Evolutionary conservation across 805 yeast genomes (phyloP), one percentile per base, ranked within the genome.

Genomic region (Metschnikowia vanudenii): DNA sequence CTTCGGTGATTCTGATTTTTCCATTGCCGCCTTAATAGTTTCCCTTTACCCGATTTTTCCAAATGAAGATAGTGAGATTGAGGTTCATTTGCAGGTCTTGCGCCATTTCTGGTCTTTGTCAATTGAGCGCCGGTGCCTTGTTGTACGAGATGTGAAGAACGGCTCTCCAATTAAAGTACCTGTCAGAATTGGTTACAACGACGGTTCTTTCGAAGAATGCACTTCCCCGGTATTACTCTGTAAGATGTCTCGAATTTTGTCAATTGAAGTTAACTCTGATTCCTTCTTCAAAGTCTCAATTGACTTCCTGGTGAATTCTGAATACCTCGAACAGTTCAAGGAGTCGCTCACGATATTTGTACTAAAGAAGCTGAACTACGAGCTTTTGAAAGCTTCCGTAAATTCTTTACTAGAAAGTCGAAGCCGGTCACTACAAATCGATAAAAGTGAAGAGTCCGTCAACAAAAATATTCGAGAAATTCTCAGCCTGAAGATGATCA

Each of bases 101-200:
- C 74, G 96, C 35, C 95, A 90, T 62, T 84, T 94, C 53, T 94
- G 98, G 97, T 85, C 90, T 1, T 66, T 94, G 50, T 79, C 95
- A 0, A 84, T 85, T 4, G 90, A 84, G 54, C 85, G 85, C 2
- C 70, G 97, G 47, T 89, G 97, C 61, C 67, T 94, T n/a, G 77
- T 87, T 4, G 75, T 85, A 1, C 74, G 94, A 46, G 89, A 90
- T 60, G 81, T 85, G 8, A 78, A 76, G 17, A 76, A 84, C 0
- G 78, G 73, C 4, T 73, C 69, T 33, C 83, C 89, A 0, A 71
- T 80, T 13, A 74, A 77, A 52, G 72, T 64, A 30, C 76, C 67
- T 33, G 80, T 62, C 57, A 69, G 39, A 54, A 76, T 63, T 47
- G 64, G 35, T 34, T 50, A 74, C 47, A 66, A 66, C 24, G 59